Base-by-base conservation (phyloP, 495 filamentous ascomycete genomes). In the Aspergillus leporis region DNA sequence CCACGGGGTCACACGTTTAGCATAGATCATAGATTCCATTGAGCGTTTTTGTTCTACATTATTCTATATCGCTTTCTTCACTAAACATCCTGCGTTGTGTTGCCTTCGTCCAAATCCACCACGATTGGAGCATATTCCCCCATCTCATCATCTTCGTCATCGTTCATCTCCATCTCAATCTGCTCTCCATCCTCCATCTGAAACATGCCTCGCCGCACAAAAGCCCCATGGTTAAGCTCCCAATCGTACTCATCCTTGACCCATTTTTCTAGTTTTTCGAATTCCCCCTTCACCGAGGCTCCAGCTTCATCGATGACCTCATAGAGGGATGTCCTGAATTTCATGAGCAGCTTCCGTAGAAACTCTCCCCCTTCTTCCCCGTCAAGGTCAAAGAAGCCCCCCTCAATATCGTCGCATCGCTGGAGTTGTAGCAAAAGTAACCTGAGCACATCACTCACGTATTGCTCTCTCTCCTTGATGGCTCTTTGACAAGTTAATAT, bases 101-200 rank as follows among this genome's bases (percentile, higher is more conserved):
- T 51, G 22, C 23, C 22, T 14, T 46, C 62, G 28, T 25, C 65
- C 62, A 92, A 64, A 51, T 92, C 85, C 5, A 98, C 91, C 18
- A 98, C 72, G 22, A 89, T 80, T 16, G 93, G 94, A 58, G 89
- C 87, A 78, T 92, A 93, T 67, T 97, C 93, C 18, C 91, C 91
- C 58, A 82, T 83, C 72, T 94, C 91, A 53, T 94, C 90, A 56
- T 95, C 90, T 57, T 85, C 90, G 60, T 93, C 88, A 6, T 87
- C 89, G 25, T 77, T 77, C 60, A 90, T 77, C 60, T 96, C 91
- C 66, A 94, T 81, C 57, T 92, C 86, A 16, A 96, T 86, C 64
- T 85, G 74, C 70, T 93, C 90, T 22, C 87, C 89, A 65, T 91
- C 89, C 67, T 91, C 90, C 51, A 92, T 71, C 72, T 85, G 78